phyloP scores from a whole-genome alignment of 1,284 basidiomycete species.

The Wolfiporia cocos region DNA sequence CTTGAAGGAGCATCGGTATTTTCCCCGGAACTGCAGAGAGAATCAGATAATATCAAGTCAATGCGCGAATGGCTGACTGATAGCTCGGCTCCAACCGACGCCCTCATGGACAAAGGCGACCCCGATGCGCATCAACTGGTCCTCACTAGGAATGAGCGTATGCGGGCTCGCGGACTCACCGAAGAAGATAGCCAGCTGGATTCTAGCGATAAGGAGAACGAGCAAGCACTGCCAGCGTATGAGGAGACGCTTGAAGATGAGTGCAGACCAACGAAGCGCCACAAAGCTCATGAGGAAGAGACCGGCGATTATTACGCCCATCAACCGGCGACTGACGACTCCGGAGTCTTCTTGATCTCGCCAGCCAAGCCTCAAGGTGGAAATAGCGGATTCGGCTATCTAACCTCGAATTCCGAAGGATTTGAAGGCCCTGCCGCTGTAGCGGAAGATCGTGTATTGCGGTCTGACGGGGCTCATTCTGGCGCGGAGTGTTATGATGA shows the following conservation, averaged over 20 bases:
- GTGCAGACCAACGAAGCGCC: slow-evolving; percentile 9
- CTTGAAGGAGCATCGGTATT: not conserved
- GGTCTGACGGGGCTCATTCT: no score
- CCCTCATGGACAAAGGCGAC: not conserved
- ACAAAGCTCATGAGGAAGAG: slow-evolving; percentile 5
- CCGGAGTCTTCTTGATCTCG: slow-evolving; percentile 16
- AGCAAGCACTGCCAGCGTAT: not conserved
- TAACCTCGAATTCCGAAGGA: slow-evolving; percentile 19
- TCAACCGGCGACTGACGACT: slow-evolving; percentile 13
- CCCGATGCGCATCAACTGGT: slow-evolving; percentile 9
- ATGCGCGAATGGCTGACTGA: not conserved
- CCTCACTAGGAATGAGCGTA: slow-evolving; percentile 18
- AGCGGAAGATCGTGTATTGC: no score
- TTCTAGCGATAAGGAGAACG: slow-evolving; percentile 8
- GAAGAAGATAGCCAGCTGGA: slow-evolving; percentile 7
- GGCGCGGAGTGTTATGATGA: no score
- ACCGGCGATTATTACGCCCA: not conserved
- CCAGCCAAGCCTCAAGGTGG: not conserved
- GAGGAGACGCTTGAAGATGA: not conserved
- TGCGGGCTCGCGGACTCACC: slow-evolving; percentile 12
- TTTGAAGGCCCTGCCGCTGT: slow-evolving; percentile 18
- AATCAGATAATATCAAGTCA: not conserved
- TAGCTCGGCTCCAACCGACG: not conserved
- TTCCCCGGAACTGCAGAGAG: not conserved
- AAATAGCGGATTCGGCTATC: slow-evolving; percentile 9